These are phyloP conservation scores for Rosa hybrid DNA, from an alignment of 331 rosid species.

Conservation along the genomic window DNA sequence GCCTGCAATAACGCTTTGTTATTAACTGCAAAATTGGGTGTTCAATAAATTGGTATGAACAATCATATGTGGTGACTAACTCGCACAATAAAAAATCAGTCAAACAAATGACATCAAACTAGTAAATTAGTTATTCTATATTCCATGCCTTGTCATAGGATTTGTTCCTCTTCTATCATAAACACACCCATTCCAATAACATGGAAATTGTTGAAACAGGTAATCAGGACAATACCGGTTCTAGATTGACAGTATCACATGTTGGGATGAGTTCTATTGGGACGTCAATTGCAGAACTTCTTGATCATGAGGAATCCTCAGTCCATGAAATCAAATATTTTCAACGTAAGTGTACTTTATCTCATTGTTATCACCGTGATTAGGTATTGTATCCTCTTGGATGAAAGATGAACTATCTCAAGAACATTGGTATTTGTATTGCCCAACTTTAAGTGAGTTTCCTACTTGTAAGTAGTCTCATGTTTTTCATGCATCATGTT, in stretches of 20 bases:
- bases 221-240: conserved; percentile 41
- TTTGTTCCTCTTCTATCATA: neutral
- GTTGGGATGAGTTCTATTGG: conserved; percentile 80
- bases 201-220: conserved; percentile 24
- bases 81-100: neutral
- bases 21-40: neutral
- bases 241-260: conserved; percentile 36
- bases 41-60: neutral
- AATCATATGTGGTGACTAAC: neutral
- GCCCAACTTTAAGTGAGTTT: neutral
- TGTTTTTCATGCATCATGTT: neutral
- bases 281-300: conserved; percentile 60
- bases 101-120: neutral
- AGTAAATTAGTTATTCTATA: neutral
- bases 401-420: neutral
- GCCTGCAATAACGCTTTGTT: neutral
- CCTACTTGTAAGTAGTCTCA: neutral
- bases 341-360: conserved; percentile 46
- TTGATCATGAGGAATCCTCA: conserved; percentile 41
- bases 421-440: neutral
- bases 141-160: neutral
- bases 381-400: neutral
- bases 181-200: neutral
- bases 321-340: conserved; percentile 51
- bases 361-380: neutral